Conservation (phyloP, 345 rosid species). For the Bruguiera gymnorhiza region DNA sequence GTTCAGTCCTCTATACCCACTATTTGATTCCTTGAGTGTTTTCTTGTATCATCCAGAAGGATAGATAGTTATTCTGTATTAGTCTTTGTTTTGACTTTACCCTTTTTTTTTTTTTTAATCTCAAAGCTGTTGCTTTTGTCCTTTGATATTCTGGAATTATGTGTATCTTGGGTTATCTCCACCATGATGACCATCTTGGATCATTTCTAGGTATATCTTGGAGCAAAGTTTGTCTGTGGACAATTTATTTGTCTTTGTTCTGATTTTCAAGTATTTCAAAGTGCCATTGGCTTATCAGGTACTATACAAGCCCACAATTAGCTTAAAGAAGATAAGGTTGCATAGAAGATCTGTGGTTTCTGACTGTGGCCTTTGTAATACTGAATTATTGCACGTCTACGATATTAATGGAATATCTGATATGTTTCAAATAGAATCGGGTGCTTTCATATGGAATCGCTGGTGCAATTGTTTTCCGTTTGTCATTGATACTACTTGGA, state of each 20-base stretch:
- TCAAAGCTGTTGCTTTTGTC: no score
- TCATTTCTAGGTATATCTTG: conserved; percentile 71
- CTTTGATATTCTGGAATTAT: not conserved
- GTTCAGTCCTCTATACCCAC: no score
- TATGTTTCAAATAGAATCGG: conserved; percentile 49
- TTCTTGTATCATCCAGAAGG: no score
- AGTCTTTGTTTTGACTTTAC: no score
- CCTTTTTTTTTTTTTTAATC: no score
- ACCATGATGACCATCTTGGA: conserved; percentile 10
- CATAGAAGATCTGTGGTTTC: no score
- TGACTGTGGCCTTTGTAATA: no score
- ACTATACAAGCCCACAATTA: conserved; percentile 12
- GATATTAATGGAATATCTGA: conserved; percentile 14
- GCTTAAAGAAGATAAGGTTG: not conserved
- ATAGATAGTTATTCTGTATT: no score
- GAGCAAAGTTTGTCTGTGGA: conserved; percentile 99
- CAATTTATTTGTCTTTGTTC: conserved; percentile 89
- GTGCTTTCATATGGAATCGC: conserved; percentile 91
- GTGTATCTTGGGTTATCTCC: conserved; percentile 1
- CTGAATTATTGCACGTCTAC: conserved; percentile 1
- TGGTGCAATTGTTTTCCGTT: conserved; percentile 82
- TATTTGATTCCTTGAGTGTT: no score
- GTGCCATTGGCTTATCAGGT: conserved; percentile 92
- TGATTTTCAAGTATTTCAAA: conserved; percentile 89
- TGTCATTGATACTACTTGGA: conserved; percentile 74